A percentile compares a stretch with the other conserved stretches of the same genome.
Evolutionary conservation across 257 asterid genomes (phyloP).

Genomic region (Avicennia marina): DNA sequence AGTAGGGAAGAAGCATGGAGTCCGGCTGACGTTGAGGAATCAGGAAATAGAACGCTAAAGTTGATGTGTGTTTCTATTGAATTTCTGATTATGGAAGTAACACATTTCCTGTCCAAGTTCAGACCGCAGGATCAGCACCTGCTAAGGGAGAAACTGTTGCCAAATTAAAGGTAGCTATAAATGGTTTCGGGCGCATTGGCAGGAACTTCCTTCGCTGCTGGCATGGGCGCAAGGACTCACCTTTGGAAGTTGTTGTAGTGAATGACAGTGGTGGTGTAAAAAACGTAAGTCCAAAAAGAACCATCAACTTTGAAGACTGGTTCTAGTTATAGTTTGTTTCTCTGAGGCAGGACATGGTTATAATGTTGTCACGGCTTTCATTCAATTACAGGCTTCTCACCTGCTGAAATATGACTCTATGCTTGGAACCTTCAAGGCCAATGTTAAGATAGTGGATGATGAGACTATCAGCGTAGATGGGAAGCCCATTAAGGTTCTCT

Average conservation of each 20-base stretch:
- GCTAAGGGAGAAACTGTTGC: constrained; percentile 74
- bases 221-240: constrained; percentile 91
- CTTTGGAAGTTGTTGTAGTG: constrained; percentile 78
- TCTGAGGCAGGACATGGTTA: no score
- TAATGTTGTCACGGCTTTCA: no score
- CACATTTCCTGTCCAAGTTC: constrained; percentile 9
- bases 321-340: no score
- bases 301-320: no score
- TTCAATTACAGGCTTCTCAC: constrained; percentile 67
- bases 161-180: constrained; percentile 84
- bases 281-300: constrained; percentile 36
- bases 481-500: constrained; percentile 75
- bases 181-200: constrained; percentile 91
- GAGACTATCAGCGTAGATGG: constrained; percentile 89
- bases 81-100: neutral
- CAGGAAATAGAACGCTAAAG: neutral
- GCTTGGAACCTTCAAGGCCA: constrained; percentile 91
- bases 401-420: constrained; percentile 84
- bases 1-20: no score
- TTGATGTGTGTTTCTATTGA: neutral
- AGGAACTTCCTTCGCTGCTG: constrained; percentile 94
- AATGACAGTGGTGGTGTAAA: constrained; percentile 96
- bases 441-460: constrained; percentile 65
- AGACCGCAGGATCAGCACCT: constrained; percentile 59
- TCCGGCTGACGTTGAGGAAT: no score